Base-by-base conservation (phyloP, 352 stramenopile species). In the Thraustochytrium sp. region DNA sequence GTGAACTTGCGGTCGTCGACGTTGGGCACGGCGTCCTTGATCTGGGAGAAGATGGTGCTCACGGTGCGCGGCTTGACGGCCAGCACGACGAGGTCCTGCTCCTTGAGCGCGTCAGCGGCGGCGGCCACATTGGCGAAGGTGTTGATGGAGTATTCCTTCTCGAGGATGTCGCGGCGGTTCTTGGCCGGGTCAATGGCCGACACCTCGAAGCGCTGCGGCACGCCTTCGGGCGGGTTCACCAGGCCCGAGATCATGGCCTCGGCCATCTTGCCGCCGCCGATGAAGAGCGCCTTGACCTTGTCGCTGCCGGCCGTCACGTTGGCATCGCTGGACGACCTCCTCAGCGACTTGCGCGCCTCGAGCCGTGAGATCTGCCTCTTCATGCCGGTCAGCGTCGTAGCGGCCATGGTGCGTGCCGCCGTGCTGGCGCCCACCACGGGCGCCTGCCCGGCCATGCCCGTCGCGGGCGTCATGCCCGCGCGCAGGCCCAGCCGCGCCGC, bases 21-120 rank as follows among this genome's bases (percentile, higher is more conserved):
- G 11, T 93, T 80, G 2, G 88, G 87, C 9, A 91, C 85, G 86
- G 94, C 89, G 3, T 86, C 82, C 8, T 68, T 68, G 36, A 86
- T 53, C 42, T 85, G 78, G 46, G 89, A 86, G 51, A 95, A 92
- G 68, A 95, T 92, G 36, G 94, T 89, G 3, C 90, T 89, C 0
- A 97, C 86, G 85, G 98, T 96, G 90, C 98, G 95, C 13, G 95
- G 95, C 87, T 98, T 98, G 23, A 97, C 93, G 5, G 92, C 93
- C 68, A 96, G 88, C 40, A 98, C 89, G 82, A 98, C 92, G 44
- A 97, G 89, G 75, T 97, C 90, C n/a, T 92, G 90, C 68, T 91
- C 90, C 59, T 72, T 72, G 59, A 72, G 34, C 26, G 36, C 26
- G 36, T 84, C 42, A 2, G 49, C 44, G 37, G 73, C 21, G 59